Base-by-base conservation (phyloP, 2,329 filamentous ascomycete species). In the Sporothrix dimorphospora region DNA sequence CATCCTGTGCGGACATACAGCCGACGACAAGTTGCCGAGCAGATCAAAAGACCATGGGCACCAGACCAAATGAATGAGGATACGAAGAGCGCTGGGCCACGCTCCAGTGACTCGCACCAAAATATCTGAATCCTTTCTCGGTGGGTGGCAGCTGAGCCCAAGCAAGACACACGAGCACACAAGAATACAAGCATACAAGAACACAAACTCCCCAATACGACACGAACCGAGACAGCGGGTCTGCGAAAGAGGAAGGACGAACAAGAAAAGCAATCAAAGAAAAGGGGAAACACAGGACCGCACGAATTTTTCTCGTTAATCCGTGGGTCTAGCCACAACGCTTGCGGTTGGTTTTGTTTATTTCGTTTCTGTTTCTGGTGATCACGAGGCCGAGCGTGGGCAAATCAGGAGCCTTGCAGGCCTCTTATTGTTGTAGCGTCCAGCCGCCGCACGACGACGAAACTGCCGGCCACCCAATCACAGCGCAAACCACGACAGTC, bases 321-420 rank as follows among this genome's bases (percentile, higher is more conserved):
- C 34, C 34, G 57, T 42, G 57, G 34, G n/a, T 6, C n/a, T 14
- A 24, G 57, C 34, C 38, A 21, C 38, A 21, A 63, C 24, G 1
- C n/a, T 24, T 42, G 57, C 9, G 38, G 14, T 16, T 34, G 61
- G 42, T 4, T 12, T n/a, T 11, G 3, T 49, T 12, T 34, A 27
- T 34, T 66, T 2, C 6, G 40, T 34, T 49, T 34, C 14, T 27
- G 8, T 12, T 68, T 30, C 7, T 16, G 45, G 16, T n/a, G 49
- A 61, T 45, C 40, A 57, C 24, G 38, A 27, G 55, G 68, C 27
- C 40, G 30, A 30, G 21, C 24, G n/a, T 27, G 9, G 71, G 53
- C 59, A 72, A 69, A 72, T 72, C 71, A 72, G 63, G 47, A 40
- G 34, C 51, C 16, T 30, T 30, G 24, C 49, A 69, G n/a, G 12